These are phyloP conservation scores for Microthyrium microscopicum DNA, from an alignment of 2,329 filamentous ascomycete species.

Conservation along the genomic window DNA sequence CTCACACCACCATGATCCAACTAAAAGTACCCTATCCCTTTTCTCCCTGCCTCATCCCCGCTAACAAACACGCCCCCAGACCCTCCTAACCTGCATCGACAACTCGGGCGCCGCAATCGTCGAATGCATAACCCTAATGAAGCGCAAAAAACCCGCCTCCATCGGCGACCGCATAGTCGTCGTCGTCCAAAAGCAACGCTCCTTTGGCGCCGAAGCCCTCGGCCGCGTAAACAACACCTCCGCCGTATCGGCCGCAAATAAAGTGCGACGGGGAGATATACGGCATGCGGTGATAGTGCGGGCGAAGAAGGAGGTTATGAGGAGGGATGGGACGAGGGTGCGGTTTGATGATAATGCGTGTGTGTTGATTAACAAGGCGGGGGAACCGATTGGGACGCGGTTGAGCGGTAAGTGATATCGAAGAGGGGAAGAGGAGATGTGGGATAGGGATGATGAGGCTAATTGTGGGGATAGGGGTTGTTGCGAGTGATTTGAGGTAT, in stretches of 20 bases:
- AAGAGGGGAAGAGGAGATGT: constrained; percentile 4
- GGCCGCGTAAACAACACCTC: too few species aligned
- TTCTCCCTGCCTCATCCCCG: not conserved
- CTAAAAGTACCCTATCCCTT: constrained; percentile 45
- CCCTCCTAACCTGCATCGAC: constrained; percentile 99
- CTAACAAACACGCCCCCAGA: constrained; percentile 33
- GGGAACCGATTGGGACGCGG: constrained; percentile 84
- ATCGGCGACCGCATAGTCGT: constrained; percentile 95
- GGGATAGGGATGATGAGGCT: not conserved
- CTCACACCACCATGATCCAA: constrained; percentile 29
- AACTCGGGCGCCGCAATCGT: constrained; percentile 96
- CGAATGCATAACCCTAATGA: constrained; percentile 86
- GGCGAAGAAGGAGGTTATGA: constrained; percentile 71
- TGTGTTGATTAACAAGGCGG: constrained; percentile 90
- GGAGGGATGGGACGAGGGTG: constrained; percentile 76
- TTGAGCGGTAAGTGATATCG: constrained; percentile 48
- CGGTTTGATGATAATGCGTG: constrained; percentile 97
- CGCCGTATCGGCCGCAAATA: constrained; percentile 64
- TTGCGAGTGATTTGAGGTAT: constrained; percentile 73
- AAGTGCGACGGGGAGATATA: constrained; percentile 92
- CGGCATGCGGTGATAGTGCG: constrained; percentile 90
- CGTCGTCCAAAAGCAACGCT: constrained; percentile 90
- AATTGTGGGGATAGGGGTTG: constrained; percentile 41
- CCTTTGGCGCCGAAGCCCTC: constrained; percentile 53
- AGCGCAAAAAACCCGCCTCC: constrained; percentile 73